Percentiles rank a stretch among this genome's conserved stretches.
Evolutionary conservation across 441 rosid species (phyloP).

Genomic region (Populus tomentosa): DNA sequence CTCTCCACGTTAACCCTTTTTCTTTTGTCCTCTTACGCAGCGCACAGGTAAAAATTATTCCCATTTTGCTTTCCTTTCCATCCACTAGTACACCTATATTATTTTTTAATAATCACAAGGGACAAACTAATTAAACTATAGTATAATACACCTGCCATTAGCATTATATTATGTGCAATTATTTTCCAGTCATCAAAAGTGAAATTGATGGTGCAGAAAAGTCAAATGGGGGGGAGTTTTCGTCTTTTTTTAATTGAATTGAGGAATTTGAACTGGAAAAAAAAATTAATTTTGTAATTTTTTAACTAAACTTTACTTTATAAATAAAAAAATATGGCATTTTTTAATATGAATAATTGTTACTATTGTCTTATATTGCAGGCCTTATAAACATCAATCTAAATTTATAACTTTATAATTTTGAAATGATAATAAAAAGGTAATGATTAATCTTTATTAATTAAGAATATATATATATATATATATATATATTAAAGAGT

Average conservation of each 20-base stretch:
- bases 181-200: slow-evolving; percentile 26
- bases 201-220: neutral
- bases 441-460: no score
- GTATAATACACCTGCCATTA: neutral
- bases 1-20: neutral
- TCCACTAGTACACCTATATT: slow-evolving; percentile 1
- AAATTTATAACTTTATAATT: no score
- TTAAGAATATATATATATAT: no score
- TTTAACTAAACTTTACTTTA: no score
- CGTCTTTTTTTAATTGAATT: neutral
- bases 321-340: no score
- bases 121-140: neutral
- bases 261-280: neutral
- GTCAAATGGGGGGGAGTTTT: slow-evolving; percentile 19
- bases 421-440: no score
- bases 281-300: no score
- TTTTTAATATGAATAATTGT: no score
- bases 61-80: slow-evolving; percentile 9
- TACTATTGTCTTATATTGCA: no score
- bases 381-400: no score
- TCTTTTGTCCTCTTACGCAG: slow-evolving; percentile 16
- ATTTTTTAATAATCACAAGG: slow-evolving; percentile 2
- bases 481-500: no score
- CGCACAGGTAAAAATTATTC: slow-evolving; percentile 3
- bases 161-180: slow-evolving; percentile 4